Evolutionary conservation across 331 rosid genomes (phyloP), one percentile per base, ranked within the genome.

Genomic region (Acacia concinna): DNA sequence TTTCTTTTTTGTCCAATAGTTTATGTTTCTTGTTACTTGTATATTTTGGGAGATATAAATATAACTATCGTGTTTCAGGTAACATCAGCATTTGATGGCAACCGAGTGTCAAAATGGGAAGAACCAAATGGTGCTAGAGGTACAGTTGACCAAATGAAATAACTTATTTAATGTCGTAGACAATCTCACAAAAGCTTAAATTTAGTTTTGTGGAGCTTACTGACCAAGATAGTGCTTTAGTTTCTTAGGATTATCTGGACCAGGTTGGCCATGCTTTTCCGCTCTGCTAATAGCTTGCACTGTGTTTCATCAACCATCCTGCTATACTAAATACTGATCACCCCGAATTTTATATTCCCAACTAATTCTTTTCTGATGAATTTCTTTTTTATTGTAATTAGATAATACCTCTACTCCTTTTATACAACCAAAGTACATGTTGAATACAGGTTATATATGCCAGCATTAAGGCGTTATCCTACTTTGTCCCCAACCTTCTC

Each of bases 61-160:
- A 73, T 80, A 34, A 32, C 65, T 77, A 52, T 76, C 67, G 25
- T 80, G 79, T 82, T 84, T 78, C 90, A 95, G 99, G 90, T 78
- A 81, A 93, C 97, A 13, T 88, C 97, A 15, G 96, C 96, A 60
- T 95, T 95, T 87, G 99, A 93, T 86, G 99, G 97, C 75, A 85
- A 66, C 73, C 84, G 35, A 49, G n/a, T 15, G 72, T 90, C 92
- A 43, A 95, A 93, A 89, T 95, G 99, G 99, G 99, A 93, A 87
- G 99, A 93, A 77, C 97, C 99, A 76, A 86, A 84, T 68, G 99
- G 99, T 75, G 99, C 96, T 66, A 82, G 77, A 91, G 99, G 98
- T 94, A 85, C 71, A 38, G 25, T 59, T 13, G 67, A 70, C 65
- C 68, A 46, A 67, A 43, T 59, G 71, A 76, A 76, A 66, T 82